Evolutionary conservation across 345 rosid genomes (phyloP).

Genomic region (Pugionium cornutum): DNA sequence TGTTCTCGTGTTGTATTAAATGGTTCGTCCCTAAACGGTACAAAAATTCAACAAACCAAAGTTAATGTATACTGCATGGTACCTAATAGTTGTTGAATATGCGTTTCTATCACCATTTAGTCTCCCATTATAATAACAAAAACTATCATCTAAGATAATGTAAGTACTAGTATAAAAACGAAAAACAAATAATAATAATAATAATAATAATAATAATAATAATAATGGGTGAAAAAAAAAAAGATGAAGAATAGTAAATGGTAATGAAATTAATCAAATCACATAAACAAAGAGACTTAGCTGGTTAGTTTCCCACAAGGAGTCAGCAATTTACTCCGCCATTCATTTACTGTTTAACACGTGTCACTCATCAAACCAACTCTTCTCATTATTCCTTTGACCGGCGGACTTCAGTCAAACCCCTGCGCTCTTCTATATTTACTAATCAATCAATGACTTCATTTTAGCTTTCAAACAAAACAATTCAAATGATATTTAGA

Average conservation of each 20-base stretch:
- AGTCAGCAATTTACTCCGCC: conserved; percentile 18
- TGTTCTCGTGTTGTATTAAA: conserved; percentile 16
- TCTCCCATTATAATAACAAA: too few relatives aligned
- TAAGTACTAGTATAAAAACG: not conserved
- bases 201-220: too few relatives aligned
- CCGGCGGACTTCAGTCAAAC: conserved; percentile 47
- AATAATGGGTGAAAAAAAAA: not conserved
- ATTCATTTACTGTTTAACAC: conserved; percentile 42
- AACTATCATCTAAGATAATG: not conserved
- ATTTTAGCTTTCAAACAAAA: too few relatives aligned
- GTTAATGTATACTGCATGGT: conserved; percentile 9
- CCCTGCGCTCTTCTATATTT: conserved; percentile 24
- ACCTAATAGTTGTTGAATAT: conserved; percentile 14
- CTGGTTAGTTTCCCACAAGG: conserved; percentile 68
- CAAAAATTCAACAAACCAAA: conserved; percentile 21
- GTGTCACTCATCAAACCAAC: conserved; percentile 45
- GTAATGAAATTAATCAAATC: conserved; percentile 1
- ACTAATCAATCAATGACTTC: not conserved
- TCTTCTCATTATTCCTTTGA: conserved; percentile 44
- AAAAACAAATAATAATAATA: not conserved
- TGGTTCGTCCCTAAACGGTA: conserved; percentile 22
- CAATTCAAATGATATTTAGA: too few relatives aligned
- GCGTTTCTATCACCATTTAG: too few relatives aligned
- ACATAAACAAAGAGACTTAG: conserved; percentile 44
- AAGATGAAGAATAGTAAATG: not conserved